phyloP scores from a whole-genome alignment of 2,329 filamentous ascomycete species.

The Cercospora zeina region DNA sequence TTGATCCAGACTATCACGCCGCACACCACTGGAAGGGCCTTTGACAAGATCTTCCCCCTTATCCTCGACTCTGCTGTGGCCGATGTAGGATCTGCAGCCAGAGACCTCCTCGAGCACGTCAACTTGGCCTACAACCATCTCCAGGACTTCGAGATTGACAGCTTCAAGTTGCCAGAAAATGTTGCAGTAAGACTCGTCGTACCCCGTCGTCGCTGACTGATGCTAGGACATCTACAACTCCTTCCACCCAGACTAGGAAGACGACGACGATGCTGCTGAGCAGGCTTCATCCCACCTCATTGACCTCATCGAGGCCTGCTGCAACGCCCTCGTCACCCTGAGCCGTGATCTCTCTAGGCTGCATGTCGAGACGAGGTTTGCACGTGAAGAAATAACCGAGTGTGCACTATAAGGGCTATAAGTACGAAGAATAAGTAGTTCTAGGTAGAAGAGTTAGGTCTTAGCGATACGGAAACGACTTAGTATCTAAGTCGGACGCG shows the following conservation, averaged over 20 bases:
- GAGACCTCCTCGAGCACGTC: background rate
- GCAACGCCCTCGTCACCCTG: background rate
- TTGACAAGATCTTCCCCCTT: background rate
- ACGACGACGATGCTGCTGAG: background rate
- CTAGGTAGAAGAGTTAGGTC: too few relatives aligned
- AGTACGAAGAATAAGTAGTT: too few relatives aligned
- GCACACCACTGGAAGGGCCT: background rate
- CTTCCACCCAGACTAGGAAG: background rate
- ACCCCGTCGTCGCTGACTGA: background rate
- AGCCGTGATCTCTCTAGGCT: background rate
- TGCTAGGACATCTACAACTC: background rate
- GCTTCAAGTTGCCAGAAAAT: background rate
- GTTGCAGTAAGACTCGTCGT: background rate
- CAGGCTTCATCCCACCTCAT: background rate
- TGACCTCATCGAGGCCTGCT: background rate
- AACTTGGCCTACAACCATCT: background rate
- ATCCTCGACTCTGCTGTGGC: background rate
- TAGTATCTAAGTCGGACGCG: background rate
- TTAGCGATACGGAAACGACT: too few relatives aligned
- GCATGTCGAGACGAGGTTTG: background rate
- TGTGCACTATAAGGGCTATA: background rate
- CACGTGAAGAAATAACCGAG: background rate
- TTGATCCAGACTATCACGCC: background rate
- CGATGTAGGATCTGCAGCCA: background rate
- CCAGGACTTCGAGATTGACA: background rate